Evolutionary conservation across 371 early-diverging fungal species (phyloP).

Genomic region (Funneliformis caledonium): DNA sequence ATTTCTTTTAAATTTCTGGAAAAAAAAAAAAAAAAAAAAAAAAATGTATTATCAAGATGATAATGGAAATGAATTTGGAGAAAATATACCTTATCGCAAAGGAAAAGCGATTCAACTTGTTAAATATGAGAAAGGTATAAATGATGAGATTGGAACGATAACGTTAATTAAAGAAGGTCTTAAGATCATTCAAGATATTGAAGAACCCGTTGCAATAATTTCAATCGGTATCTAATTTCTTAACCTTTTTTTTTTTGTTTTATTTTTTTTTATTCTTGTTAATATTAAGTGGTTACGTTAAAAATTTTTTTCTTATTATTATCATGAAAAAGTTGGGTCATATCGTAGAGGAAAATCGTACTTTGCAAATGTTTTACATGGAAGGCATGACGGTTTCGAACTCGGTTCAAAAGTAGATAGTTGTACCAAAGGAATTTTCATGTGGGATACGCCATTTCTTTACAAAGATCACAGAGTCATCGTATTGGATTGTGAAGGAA

Average conservation of each 20-base stretch:
- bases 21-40: too few relatives aligned
- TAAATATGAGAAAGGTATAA: neutral
- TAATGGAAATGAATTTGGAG: constrained; percentile 11
- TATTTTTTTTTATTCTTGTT: neutral
- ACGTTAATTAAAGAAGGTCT: neutral
- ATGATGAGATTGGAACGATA: neutral
- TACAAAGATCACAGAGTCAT: neutral
- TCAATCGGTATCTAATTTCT: constrained; percentile 21
- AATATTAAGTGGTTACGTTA: neutral
- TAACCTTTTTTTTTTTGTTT: neutral
- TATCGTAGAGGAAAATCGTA: constrained; percentile 25
- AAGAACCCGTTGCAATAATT: constrained; percentile 29
- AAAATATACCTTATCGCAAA: constrained; percentile 22
- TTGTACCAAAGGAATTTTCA: constrained; percentile 33
- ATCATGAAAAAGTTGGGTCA: neutral
- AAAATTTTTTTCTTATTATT: neutral
- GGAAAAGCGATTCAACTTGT: constrained; percentile 30
- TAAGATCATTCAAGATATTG: constrained; percentile 20
- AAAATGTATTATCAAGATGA: neutral
- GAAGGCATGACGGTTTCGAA: constrained; percentile 36
- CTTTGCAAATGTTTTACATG: constrained; percentile 24
- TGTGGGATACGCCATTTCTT: constrained; percentile 38
- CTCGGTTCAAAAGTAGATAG: constrained; percentile 35
- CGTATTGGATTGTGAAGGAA: constrained; percentile 33
- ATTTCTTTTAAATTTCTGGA: too few relatives aligned